Evolutionary conservation across 139 green algal species (phyloP), one percentile per base, ranked within the genome.

Genomic region (Monoraphidium neglectum): DNA sequence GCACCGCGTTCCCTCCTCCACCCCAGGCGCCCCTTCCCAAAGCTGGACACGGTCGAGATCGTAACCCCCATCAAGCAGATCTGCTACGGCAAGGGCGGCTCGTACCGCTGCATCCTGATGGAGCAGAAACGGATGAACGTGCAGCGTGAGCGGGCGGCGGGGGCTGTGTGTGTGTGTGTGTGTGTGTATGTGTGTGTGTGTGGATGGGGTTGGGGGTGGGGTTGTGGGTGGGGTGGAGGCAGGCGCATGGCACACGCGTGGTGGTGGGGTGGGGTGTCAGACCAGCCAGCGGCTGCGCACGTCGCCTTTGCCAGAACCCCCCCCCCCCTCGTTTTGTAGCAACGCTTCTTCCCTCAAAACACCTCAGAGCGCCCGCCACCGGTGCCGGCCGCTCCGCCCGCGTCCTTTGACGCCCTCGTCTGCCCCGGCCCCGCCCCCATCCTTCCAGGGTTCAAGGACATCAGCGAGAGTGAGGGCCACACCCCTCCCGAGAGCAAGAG

Each of bases 21-120:
- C 66, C 56, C 32, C 63, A 79, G 65, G 24, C 56, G 35, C 2
- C 79, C 77, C 3, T 89, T 90, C 66, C 86, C 86, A 0, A 77
- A 83, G 65, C 77, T 93, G 2, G 59, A 80, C 4, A 77, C 79
- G 35, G 70, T 93, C 4, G 36, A 72, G 16, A 93, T 93, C 56
- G 61, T 68, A 16, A 83, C 76, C 2, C 89, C 89, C 47, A 93
- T 93, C 63, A 73, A 83, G 33, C 89, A 93, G 81, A 76, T 87
- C 30, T 84, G 78, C 21, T 87, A 89, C 65, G 84, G 84, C 64
- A 88, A 77, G 1, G 79, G 74, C 26, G 87, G 83, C 16, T n/a
- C 66, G 3, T 84, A 85, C 65, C 73, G 80, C 35, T 91, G 83
- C 67, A 59, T 90, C 18, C 73, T 90, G 13, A 74, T 87, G 72